Conservation (phyloP, 164 flowering plant genomes). For the Tinospora cordifolia region DNA sequence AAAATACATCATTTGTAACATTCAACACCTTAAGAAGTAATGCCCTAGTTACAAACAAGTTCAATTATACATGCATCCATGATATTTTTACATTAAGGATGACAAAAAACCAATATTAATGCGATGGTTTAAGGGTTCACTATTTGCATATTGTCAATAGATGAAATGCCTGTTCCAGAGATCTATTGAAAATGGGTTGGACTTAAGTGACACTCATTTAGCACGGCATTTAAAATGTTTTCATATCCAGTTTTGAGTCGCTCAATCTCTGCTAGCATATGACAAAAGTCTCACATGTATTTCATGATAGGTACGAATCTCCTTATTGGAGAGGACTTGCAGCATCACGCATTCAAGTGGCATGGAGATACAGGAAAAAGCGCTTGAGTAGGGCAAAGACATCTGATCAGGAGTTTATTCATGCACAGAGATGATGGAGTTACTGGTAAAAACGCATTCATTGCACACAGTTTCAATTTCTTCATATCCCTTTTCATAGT, state of each 20-base stretch:
- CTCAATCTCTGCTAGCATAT: background rate
- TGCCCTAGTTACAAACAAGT: no score
- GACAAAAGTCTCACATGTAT: background rate
- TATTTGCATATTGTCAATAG: background rate
- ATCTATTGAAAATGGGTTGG: background rate
- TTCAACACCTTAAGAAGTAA: background rate
- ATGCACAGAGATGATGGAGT: background rate
- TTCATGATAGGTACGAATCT: constrained; percentile 25
- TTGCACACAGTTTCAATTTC: background rate
- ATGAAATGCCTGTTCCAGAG: background rate
- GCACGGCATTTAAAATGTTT: no score
- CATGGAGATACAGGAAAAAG: constrained; percentile 33
- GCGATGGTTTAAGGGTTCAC: background rate
- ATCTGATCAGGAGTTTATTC: background rate
- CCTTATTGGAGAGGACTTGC: constrained; percentile 31
- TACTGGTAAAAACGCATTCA: background rate
- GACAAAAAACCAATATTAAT: no score
- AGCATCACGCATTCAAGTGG: constrained; percentile 27
- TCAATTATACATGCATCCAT: no score
- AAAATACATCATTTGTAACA: background rate
- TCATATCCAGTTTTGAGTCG: background rate
- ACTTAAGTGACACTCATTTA: background rate
- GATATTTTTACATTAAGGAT: no score
- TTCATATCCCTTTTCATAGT: no score
- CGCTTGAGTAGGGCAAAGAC: constrained; percentile 16